A percentile compares a stretch with the other conserved stretches of the same genome.
Conservation (phyloP, 768 basidiomycete species). For the Hericium rajendrae region DNA sequence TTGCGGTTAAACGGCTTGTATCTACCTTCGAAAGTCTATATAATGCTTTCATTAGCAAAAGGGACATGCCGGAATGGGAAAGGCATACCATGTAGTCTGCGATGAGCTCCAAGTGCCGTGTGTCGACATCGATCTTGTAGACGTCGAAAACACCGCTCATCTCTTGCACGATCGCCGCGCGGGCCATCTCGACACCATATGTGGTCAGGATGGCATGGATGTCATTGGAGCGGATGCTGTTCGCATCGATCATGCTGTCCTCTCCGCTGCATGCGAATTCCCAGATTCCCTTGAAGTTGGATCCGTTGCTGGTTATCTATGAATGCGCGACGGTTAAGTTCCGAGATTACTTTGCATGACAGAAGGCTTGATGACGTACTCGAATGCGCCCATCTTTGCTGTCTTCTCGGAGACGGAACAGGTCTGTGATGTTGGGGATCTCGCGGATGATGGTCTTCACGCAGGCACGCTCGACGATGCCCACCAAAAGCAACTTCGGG, state of each 20-base stretch:
- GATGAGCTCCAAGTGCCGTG: slow-evolving; percentile 89
- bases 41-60: background rate
- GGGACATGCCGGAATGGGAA: background rate
- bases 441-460: slow-evolving; percentile 79
- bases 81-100: slow-evolving; percentile 95
- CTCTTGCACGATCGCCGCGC: slow-evolving; percentile 83
- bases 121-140: slow-evolving; percentile 93
- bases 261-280: slow-evolving; percentile 41
- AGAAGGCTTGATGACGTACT: slow-evolving; percentile 24
- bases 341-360: background rate
- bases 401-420: slow-evolving; percentile 66
- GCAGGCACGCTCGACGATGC: slow-evolving; percentile 84
- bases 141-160: slow-evolving; percentile 87
- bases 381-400: slow-evolving; percentile 42
- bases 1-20: slow-evolving; percentile 98
- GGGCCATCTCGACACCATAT: slow-evolving; percentile 96
- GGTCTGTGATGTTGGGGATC: slow-evolving; percentile 80
- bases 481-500: slow-evolving; percentile 90
- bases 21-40: slow-evolving; percentile 91
- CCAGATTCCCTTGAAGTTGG: slow-evolving; percentile 90
- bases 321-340: slow-evolving; percentile 1
- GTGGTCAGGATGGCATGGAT: slow-evolving; percentile 85
- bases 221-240: slow-evolving; percentile 88
- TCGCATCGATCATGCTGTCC: slow-evolving; percentile 51
- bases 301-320: slow-evolving; percentile 84